Evolutionary conservation across 2,329 filamentous ascomycete species (phyloP).

Genomic region (Thielaviopsis populi): DNA sequence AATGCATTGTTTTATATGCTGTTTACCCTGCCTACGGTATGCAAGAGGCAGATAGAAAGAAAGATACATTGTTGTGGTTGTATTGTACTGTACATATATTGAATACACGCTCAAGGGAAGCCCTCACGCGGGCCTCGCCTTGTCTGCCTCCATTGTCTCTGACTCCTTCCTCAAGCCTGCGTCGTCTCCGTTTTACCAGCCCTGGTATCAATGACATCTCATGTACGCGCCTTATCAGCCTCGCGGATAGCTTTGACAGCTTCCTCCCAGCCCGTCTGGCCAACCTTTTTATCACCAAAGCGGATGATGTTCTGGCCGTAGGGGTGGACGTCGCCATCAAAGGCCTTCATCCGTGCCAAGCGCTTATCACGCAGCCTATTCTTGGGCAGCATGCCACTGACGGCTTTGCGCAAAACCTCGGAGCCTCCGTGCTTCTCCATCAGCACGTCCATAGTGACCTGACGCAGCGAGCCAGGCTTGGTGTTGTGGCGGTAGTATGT

Average conservation of each 20-base stretch:
- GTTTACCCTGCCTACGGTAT: not conserved
- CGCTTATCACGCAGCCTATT: conserved; percentile 81
- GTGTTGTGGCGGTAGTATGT: conserved; percentile 92
- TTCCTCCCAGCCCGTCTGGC: conserved; percentile 38
- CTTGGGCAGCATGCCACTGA: conserved; percentile 95
- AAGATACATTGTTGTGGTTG: conserved; percentile 2
- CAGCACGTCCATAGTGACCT: conserved; percentile 87
- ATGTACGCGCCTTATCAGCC: conserved; percentile 37
- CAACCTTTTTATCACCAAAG: conserved; percentile 47
- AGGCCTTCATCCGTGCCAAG: conserved; percentile 80
- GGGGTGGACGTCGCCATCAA: conserved; percentile 83
- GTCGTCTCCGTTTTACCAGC: not conserved
- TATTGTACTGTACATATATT: conserved; percentile 16
- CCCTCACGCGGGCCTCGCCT: not conserved
- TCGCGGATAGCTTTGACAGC: conserved; percentile 36
- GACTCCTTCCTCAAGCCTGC: not conserved
- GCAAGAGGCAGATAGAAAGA: not conserved
- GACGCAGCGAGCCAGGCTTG: conserved; percentile 68
- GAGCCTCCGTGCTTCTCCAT: conserved; percentile 88
- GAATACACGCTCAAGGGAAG: conserved; percentile 14
- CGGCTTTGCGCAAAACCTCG: conserved; percentile 80
- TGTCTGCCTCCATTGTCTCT: conserved; percentile 2
- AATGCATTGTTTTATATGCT: too few relatives aligned
- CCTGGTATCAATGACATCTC: conserved; percentile 19
- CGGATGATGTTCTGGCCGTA: conserved; percentile 77